phyloP scores from a whole-genome alignment of 768 basidiomycete species.

The Hygrocybe coccinea region DNA sequence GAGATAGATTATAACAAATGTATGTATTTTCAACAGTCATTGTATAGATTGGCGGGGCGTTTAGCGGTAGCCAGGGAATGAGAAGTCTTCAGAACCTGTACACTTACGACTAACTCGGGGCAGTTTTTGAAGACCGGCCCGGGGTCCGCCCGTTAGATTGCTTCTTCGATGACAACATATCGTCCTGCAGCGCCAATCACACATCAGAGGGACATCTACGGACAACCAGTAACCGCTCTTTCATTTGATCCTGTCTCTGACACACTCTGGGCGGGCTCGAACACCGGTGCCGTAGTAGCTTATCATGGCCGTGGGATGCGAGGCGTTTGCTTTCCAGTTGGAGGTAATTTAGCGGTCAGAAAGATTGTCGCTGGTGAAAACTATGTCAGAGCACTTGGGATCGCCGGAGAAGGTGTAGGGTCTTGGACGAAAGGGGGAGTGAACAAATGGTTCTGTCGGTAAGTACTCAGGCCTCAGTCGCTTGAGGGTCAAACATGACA shows the following conservation, averaged over 20 bases:
- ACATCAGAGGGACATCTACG: slow-evolving; percentile 27
- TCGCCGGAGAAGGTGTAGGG: slow-evolving; percentile 62
- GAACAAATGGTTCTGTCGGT: slow-evolving; percentile 81
- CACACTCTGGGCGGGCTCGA: slow-evolving; percentile 79
- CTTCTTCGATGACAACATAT: slow-evolving; percentile 27
- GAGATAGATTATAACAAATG: not conserved
- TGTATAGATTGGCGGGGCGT: no score
- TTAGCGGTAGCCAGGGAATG: no score
- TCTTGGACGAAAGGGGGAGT: slow-evolving; percentile 81
- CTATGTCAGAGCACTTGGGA: slow-evolving; percentile 62
- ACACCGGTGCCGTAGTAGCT: slow-evolving; percentile 63
- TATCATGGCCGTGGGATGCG: slow-evolving; percentile 62
- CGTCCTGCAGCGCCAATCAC: slow-evolving; percentile 31
- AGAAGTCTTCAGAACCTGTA: no score
- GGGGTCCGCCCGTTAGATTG: no score
- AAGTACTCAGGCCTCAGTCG: slow-evolving; percentile 18
- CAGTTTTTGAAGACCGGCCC: no score
- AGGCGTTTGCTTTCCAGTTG: slow-evolving; percentile 71
- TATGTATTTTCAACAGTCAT: no score
- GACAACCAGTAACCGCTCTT: slow-evolving; percentile 64
- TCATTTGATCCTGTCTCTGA: slow-evolving; percentile 91
- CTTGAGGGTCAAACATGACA: not conserved
- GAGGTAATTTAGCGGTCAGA: slow-evolving; percentile 62
- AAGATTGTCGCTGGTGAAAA: slow-evolving; percentile 76
- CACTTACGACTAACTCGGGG: no score